Evolutionary conservation across 2,329 filamentous ascomycete species (phyloP).

Genomic region (Sporothrix mexicana): DNA sequence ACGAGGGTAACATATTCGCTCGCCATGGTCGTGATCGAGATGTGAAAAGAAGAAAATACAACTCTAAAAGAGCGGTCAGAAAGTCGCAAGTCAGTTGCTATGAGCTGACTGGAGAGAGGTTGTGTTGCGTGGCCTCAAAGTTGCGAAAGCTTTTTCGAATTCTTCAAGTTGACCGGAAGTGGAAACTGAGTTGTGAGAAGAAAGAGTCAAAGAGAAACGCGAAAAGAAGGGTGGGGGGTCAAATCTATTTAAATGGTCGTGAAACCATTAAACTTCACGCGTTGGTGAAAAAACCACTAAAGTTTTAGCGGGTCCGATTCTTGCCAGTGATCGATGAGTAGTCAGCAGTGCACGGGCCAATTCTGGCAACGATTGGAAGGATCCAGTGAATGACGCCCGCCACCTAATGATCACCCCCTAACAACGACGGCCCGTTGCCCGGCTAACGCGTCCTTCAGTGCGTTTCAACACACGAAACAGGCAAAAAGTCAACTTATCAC

Average conservation of each 20-base stretch:
- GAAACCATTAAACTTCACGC: background rate
- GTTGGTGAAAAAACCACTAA: background rate
- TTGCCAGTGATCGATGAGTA: background rate
- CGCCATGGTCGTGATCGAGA: constrained; percentile 30
- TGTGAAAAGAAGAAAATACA: background rate
- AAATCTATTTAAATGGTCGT: background rate
- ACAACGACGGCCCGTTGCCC: constrained; percentile 35
- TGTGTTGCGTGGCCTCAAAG: background rate
- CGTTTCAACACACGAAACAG: constrained; percentile 34
- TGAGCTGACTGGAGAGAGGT: background rate
- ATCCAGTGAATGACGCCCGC: constrained; percentile 16
- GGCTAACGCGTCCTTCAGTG: constrained; percentile 32
- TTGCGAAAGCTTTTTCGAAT: background rate
- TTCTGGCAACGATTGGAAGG: background rate
- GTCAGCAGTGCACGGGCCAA: constrained; percentile 31
- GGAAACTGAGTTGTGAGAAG: background rate
- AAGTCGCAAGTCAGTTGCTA: background rate
- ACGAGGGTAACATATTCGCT: constrained; percentile 79
- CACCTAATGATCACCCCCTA: constrained; percentile 32
- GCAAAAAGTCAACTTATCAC: constrained; percentile 36
- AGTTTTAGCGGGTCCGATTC: background rate
- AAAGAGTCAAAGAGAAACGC: background rate
- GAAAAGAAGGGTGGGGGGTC: background rate
- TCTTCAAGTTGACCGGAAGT: too few species aligned
- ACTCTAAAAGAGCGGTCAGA: background rate